phyloP scores from a whole-genome alignment of 805 yeast genomes.

The Helenozyma rhizophorensis region DNA sequence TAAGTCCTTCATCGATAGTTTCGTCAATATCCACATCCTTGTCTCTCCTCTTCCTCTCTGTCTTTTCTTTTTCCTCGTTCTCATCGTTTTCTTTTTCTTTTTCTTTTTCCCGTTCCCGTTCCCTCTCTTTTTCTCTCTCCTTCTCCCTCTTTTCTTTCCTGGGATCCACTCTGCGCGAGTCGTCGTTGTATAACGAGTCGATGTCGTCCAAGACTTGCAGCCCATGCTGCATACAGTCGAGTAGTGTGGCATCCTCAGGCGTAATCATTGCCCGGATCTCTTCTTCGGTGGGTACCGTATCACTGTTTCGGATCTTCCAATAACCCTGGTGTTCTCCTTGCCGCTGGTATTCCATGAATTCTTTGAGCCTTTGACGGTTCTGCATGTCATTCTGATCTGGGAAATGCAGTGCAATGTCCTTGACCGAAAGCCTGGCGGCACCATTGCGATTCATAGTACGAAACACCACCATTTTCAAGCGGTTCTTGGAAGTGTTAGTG shows the following conservation, averaged over 20 bases:
- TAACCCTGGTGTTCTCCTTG: constrained; percentile 91
- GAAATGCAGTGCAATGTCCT: constrained; percentile 85
- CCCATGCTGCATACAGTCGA: constrained; percentile 94
- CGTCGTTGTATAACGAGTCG: constrained; percentile 46
- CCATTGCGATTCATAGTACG: constrained; percentile 76
- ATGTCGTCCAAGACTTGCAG: constrained; percentile 82
- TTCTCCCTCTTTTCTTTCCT: constrained; percentile 28
- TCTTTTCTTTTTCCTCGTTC: constrained; percentile 18
- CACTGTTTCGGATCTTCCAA: constrained; percentile 75
- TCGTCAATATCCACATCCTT: constrained; percentile 37
- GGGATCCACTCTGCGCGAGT: constrained; percentile 25
- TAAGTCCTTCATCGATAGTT: constrained; percentile 74
- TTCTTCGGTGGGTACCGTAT: constrained; percentile 68
- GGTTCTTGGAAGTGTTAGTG: constrained; percentile 84
- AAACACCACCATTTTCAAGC: constrained; percentile 90
- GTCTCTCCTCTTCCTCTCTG: constrained; percentile 25
- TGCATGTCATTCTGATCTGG: constrained; percentile 98
- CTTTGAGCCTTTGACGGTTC: constrained; percentile 89
- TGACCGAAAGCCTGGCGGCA: constrained; percentile 70
- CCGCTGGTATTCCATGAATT: constrained; percentile 96
- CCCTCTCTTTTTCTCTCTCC: constrained; percentile 28
- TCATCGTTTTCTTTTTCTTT: constrained; percentile 37
- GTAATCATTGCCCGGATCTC: constrained; percentile 76
- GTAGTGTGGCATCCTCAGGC: constrained; percentile 84
- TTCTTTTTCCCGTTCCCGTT: constrained; percentile 27